A percentile compares a stretch with the other conserved stretches of the same genome.
phyloP scores from a whole-genome alignment of 208 protist genomes.

The Leishmania turanica region DNA sequence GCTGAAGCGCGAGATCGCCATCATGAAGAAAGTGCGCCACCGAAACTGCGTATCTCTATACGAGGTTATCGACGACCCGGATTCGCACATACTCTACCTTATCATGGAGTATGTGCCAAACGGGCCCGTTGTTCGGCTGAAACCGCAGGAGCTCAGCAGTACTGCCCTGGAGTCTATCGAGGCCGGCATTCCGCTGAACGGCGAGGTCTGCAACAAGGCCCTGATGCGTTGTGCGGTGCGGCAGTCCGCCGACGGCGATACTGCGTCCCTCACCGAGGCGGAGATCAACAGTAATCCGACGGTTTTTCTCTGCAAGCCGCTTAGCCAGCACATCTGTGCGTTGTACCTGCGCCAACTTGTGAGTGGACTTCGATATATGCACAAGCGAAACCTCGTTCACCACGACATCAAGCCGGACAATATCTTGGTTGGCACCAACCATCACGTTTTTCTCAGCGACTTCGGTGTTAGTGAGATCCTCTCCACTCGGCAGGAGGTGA shows the following conservation, averaged over 20 bases:
- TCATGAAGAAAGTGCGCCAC: slow-evolving; percentile 97
- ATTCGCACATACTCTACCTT: slow-evolving; percentile 87
- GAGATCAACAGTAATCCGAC: slow-evolving; percentile 37
- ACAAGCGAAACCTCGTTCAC: slow-evolving; percentile 73
- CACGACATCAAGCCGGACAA: slow-evolving; percentile 89
- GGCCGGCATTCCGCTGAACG: slow-evolving; percentile 30
- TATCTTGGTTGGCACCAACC: slow-evolving; percentile 58
- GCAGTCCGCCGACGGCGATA: slow-evolving; percentile 16
- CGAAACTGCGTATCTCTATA: slow-evolving; percentile 94
- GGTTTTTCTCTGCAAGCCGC: slow-evolving; percentile 47
- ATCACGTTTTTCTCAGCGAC: slow-evolving; percentile 71
- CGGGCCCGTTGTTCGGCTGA: slow-evolving; percentile 66
- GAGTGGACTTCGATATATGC: slow-evolving; percentile 74
- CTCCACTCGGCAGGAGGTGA: slow-evolving; percentile 11
- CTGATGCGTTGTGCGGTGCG: slow-evolving; percentile 47
- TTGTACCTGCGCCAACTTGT: slow-evolving; percentile 78
- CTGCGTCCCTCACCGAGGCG: slow-evolving; percentile 22
- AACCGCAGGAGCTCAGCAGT: slow-evolving; percentile 33
- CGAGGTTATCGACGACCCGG: slow-evolving; percentile 96
- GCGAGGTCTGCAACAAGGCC: slow-evolving; percentile 35
- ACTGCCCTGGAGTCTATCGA: slow-evolving; percentile 37
- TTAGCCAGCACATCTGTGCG: slow-evolving; percentile 42
- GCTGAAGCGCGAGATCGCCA: slow-evolving; percentile 78
- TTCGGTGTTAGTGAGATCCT: slow-evolving; percentile 83
- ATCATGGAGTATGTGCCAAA: slow-evolving; percentile 93